phyloP scores from a whole-genome alignment of 768 basidiomycete species.

The Mycena haematopus region DNA sequence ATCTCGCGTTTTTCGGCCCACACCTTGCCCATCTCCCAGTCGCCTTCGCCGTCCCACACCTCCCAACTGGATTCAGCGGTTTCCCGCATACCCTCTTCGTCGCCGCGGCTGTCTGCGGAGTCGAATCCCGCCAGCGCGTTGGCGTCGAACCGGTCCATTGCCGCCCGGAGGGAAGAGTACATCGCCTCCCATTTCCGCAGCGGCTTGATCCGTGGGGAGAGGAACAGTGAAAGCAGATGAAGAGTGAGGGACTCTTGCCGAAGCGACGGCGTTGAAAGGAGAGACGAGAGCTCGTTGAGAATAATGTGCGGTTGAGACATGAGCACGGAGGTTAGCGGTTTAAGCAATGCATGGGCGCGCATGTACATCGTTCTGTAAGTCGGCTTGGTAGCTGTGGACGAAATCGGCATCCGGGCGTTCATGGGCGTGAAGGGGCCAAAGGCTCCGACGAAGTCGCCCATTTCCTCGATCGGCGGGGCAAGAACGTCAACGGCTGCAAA shows the following conservation, averaged over 20 bases:
- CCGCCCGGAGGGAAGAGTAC: slow-evolving; percentile 69
- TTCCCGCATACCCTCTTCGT: slow-evolving; percentile 81
- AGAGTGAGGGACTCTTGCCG: slow-evolving; percentile 70
- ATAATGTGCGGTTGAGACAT: slow-evolving; percentile 70
- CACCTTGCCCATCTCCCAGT: slow-evolving; percentile 93
- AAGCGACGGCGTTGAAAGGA: slow-evolving; percentile 50
- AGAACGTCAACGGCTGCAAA: slow-evolving; percentile 62
- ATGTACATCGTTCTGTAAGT: slow-evolving; percentile 64
- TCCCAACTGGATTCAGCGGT: slow-evolving; percentile 88
- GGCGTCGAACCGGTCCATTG: slow-evolving; percentile 90
- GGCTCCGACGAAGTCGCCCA: slow-evolving; percentile 54
- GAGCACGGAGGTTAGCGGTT: slow-evolving; percentile 62
- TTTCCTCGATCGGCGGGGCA: slow-evolving; percentile 44
- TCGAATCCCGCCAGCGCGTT: slow-evolving; percentile 89
- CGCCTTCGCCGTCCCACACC: slow-evolving; percentile 66
- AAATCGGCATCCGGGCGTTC: slow-evolving; percentile 25
- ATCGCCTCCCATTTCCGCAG: slow-evolving; percentile 70
- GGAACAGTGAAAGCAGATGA: slow-evolving; percentile 74
- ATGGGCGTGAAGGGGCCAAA: slow-evolving; percentile 34
- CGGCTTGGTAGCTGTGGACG: slow-evolving; percentile 41
- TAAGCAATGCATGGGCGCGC: slow-evolving; percentile 69
- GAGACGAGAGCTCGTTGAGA: slow-evolving; percentile 60
- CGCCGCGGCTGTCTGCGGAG: slow-evolving; percentile 72
- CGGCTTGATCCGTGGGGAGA: slow-evolving; percentile 75
- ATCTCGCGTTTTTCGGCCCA: slow-evolving; percentile 97